Conservation (phyloP, 352 stramenopile genomes). For the Pythium monospermum region DNA sequence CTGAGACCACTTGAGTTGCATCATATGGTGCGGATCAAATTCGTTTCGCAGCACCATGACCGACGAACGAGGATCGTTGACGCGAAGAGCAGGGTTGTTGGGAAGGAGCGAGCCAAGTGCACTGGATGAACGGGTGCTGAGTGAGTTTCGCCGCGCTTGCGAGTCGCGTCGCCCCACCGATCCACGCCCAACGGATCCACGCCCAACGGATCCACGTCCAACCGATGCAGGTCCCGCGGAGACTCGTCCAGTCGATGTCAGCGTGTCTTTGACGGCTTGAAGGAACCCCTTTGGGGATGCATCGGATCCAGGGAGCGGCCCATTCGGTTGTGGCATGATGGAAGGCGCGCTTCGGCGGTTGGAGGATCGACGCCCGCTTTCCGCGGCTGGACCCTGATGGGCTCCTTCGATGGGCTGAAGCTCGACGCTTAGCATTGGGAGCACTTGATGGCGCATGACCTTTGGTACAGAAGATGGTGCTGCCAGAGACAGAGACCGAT, state of each 20-base stretch:
- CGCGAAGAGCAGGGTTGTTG: background rate
- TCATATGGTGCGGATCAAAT: constrained; percentile 18
- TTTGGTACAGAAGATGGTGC: background rate
- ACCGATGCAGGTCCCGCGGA: constrained; percentile 1
- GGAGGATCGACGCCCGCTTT: constrained; percentile 1
- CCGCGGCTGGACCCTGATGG: background rate
- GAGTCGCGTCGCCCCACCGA: constrained; percentile 2
- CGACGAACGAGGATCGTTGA: constrained; percentile 26
- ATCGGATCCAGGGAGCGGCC: too few relatives aligned
- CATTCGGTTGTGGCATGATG: background rate
- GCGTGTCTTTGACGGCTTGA: background rate
- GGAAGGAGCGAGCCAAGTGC: constrained; percentile 3
- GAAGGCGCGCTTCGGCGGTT: constrained; percentile 7
- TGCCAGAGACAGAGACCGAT: background rate
- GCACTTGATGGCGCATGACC: constrained; percentile 13
- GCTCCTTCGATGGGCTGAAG: constrained; percentile 1
- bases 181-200: constrained; percentile 6
- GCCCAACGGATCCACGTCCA: constrained; percentile 2
- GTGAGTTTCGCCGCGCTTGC: constrained; percentile 6
- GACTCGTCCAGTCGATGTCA: background rate
- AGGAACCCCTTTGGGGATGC: background rate
- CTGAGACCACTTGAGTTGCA: constrained; percentile 32
- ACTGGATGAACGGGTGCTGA: constrained; percentile 13
- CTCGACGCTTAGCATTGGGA: constrained; percentile 13
- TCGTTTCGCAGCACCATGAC: constrained; percentile 28